Percentiles rank a stretch among this genome's conserved stretches.
Conservation (phyloP, 352 stramenopile species). For the Pythium volutum region DNA sequence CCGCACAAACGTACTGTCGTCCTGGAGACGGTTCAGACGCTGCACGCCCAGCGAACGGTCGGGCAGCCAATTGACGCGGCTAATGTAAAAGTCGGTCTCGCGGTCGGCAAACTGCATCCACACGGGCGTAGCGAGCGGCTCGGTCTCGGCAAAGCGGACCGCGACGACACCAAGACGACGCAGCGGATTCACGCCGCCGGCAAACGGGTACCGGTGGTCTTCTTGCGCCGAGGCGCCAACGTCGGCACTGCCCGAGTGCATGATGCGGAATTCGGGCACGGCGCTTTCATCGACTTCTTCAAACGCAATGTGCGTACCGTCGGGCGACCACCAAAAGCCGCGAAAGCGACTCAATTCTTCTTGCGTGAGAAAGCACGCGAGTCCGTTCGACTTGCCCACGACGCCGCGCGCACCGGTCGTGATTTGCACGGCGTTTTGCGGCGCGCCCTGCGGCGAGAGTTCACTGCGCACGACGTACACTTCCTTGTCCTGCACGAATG, state of each 20-base stretch:
- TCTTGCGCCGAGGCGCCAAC: constrained; percentile 62
- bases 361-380: constrained; percentile 97
- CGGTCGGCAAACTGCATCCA: constrained; percentile 72
- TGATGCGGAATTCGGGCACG: constrained; percentile 94
- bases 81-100: constrained; percentile 88
- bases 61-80: constrained; percentile 92
- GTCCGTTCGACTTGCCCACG: constrained; percentile 85
- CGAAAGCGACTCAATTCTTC: constrained; percentile 97
- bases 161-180: constrained; percentile 81
- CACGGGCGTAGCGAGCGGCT: constrained; percentile 42
- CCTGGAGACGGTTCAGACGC: constrained; percentile 80
- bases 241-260: constrained; percentile 86
- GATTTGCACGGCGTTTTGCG: constrained; percentile 62
- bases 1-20: constrained; percentile 60
- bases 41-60: constrained; percentile 93
- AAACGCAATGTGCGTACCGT: constrained; percentile 87
- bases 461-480: constrained; percentile 88
- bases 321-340: constrained; percentile 95
- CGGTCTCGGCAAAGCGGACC: constrained; percentile 28
- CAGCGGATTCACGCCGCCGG: constrained; percentile 89
- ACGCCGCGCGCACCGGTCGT: constrained; percentile 68
- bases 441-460: constrained; percentile 24
- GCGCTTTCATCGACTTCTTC: constrained; percentile 92
- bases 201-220: constrained; percentile 92
- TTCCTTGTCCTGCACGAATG: constrained; percentile 94